Evolutionary conservation across 2,329 filamentous ascomycete species (phyloP), one percentile per base, ranked within the genome.

Genomic region (Leptographium wingfieldii): DNA sequence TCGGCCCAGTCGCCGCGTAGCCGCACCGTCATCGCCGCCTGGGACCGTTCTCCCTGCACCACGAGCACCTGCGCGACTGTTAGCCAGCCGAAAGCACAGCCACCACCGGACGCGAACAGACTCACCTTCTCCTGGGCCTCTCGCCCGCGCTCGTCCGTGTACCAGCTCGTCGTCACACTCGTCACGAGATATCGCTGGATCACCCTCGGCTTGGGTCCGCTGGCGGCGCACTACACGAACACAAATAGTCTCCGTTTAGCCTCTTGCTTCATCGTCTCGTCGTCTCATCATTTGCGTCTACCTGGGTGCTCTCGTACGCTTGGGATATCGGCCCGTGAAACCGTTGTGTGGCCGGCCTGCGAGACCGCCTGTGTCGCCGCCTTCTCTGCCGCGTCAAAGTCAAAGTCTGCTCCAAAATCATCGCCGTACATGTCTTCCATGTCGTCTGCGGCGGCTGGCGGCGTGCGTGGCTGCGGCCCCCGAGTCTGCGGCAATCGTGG

Each of bases 151-250:
- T 80, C 76, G 70, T 86, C 83, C 61, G 76, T 74, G 71, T 89
- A 95, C 54, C 84, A 79, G 66, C 81, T 82, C 63, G 88, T 82
- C 62, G 87, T 75, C 65, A 92, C 82, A 68, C 86, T 84, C 65
- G 85, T 87, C 67, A 96, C 81, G 64, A 92, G 77, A 74, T 95
- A 96, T 65, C 92, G 86, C 73, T 95, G 90, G 68, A 95, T 95
- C 55, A 86, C 83, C 75, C 84, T 86, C 66, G 80, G 76, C 71
- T 85, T 87, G 70, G 79, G 75, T 70, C 77, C 81, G 73, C 55
- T 46, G 11, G 48, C 48, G 5, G 25, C 29, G 48, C 80, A 83
- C 87, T 88, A 81, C 63, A 52, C 19, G 10, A 35, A 61, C 77
- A 76, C 72, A 74, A 73, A 75, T 77, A 27, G 11, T 92, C 29